A percentile compares a stretch with the other conserved stretches of the same genome.
Conservation (phyloP, 176 grass and related monocot genomes). For the Aegilops longissima region DNA sequence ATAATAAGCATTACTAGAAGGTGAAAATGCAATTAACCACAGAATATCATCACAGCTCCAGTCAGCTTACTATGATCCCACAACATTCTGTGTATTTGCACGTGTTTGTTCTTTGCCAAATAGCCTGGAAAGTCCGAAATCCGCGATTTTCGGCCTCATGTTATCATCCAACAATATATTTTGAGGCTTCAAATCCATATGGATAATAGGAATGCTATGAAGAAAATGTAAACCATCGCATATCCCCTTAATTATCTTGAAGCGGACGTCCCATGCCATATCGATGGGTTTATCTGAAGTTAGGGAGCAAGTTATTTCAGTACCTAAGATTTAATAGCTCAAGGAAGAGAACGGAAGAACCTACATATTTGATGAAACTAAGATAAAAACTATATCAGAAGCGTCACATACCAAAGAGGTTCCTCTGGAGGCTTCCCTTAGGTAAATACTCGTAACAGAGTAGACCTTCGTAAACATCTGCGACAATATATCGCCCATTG, state of each 20-base stretch:
- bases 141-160: slow-evolving; percentile 33
- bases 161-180: slow-evolving; percentile 36
- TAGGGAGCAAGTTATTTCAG: neutral
- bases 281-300: neutral
- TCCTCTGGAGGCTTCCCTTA: slow-evolving; percentile 18
- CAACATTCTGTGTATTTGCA: slow-evolving; percentile 22
- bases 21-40: neutral
- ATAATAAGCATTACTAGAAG: neutral
- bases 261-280: neutral
- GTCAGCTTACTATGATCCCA: slow-evolving; percentile 29
- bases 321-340: neutral
- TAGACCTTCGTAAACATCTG: slow-evolving; percentile 2
- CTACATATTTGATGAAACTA: neutral
- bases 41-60: neutral
- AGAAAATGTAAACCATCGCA: slow-evolving; percentile 26
- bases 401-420: slow-evolving; percentile 25
- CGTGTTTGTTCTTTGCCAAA: slow-evolving; percentile 39
- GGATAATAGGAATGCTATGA: slow-evolving; percentile 26
- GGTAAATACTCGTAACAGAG: slow-evolving; percentile 35
- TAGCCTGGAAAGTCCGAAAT: slow-evolving; percentile 37
- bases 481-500: slow-evolving; percentile 31
- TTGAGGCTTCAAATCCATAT: slow-evolving; percentile 33
- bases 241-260: slow-evolving; percentile 32
- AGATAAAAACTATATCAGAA: neutral
- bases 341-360: neutral